phyloP scores from a whole-genome alignment of 1,284 basidiomycete genomes.

The Omphalotus olearius region DNA sequence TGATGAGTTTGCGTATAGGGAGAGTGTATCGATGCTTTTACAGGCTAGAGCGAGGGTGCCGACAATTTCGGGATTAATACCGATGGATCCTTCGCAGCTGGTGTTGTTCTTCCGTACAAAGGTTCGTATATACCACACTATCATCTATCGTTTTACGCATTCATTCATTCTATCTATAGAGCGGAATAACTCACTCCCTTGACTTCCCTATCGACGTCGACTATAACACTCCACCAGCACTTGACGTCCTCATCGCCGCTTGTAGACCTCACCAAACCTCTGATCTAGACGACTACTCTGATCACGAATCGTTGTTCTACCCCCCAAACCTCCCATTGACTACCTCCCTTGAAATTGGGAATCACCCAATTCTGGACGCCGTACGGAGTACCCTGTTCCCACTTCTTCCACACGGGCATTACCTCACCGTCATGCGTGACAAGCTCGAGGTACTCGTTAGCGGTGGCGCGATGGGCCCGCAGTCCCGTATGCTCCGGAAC shows the following conservation, averaged over 20 bases:
- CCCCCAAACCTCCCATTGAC: slow-evolving; percentile 69
- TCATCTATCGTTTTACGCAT: not conserved
- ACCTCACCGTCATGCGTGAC: slow-evolving; percentile 64
- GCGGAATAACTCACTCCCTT: slow-evolving; percentile 72
- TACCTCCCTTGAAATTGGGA: slow-evolving; percentile 70
- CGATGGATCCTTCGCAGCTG: slow-evolving; percentile 61
- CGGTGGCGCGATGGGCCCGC: slow-evolving; percentile 55
- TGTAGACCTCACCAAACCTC: slow-evolving; percentile 60
- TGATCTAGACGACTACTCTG: slow-evolving; percentile 50
- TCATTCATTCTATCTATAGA: slow-evolving; percentile 35
- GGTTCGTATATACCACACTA: slow-evolving; percentile 34
- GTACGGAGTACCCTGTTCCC: slow-evolving; percentile 68
- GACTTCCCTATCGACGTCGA: slow-evolving; percentile 78
- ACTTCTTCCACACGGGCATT: slow-evolving; percentile 58
- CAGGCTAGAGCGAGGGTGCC: slow-evolving; percentile 59
- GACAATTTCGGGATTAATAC: slow-evolving; percentile 64
- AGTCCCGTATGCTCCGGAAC: slow-evolving; percentile 46
- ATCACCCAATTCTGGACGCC: slow-evolving; percentile 75
- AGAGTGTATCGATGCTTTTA: slow-evolving; percentile 54
- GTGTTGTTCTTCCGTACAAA: slow-evolving; percentile 76
- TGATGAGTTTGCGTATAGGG: slow-evolving; percentile 50
- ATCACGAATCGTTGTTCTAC: slow-evolving; percentile 67
- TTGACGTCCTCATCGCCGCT: slow-evolving; percentile 74
- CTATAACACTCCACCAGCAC: slow-evolving; percentile 69
- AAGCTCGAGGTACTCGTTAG: slow-evolving; percentile 62